Evolutionary conservation across 1,139 yeast genomes (phyloP).

Genomic region (Hyphopichia fennica): DNA sequence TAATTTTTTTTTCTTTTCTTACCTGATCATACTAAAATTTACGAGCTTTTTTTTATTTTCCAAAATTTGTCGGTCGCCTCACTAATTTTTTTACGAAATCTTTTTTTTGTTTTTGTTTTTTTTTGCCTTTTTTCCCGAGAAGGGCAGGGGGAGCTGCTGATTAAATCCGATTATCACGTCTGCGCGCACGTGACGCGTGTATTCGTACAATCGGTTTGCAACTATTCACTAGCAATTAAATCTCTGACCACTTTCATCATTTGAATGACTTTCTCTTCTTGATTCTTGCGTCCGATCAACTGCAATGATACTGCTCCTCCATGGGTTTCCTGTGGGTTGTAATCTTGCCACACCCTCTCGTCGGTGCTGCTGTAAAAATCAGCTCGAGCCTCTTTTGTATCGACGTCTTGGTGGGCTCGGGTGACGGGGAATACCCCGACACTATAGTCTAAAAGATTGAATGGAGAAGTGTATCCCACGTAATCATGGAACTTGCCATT

Average conservation of each 20-base stretch:
- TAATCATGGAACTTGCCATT: slow-evolving; percentile 33
- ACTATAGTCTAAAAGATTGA: slow-evolving; percentile 59
- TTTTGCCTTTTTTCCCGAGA: background rate
- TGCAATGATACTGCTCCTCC: slow-evolving; percentile 71
- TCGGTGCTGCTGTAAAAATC: slow-evolving; percentile 18
- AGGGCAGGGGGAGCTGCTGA: background rate
- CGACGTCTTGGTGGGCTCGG: slow-evolving; percentile 46
- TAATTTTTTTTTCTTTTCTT: too few relatives aligned
- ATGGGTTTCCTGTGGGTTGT: slow-evolving; percentile 55
- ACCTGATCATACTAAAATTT: background rate
- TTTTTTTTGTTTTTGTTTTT: background rate
- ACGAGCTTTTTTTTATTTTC: too few relatives aligned
- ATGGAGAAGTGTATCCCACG: slow-evolving; percentile 55
- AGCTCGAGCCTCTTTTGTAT: slow-evolving; percentile 18
- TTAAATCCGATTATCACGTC: too few relatives aligned
- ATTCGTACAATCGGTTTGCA: too few relatives aligned
- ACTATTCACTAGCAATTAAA: background rate
- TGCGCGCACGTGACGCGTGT: too few relatives aligned
- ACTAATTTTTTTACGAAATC: background rate
- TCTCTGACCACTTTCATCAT: slow-evolving; percentile 23
- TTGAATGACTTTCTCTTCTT: slow-evolving; percentile 61
- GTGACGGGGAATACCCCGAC: slow-evolving; percentile 63
- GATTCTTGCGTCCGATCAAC: slow-evolving; percentile 54
- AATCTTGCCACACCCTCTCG: slow-evolving; percentile 29
- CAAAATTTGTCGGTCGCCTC: too few relatives aligned